Evolutionary conservation across 306 rosid species (phyloP), one percentile per base, ranked within the genome.

Genomic region (Vigna mungo): DNA sequence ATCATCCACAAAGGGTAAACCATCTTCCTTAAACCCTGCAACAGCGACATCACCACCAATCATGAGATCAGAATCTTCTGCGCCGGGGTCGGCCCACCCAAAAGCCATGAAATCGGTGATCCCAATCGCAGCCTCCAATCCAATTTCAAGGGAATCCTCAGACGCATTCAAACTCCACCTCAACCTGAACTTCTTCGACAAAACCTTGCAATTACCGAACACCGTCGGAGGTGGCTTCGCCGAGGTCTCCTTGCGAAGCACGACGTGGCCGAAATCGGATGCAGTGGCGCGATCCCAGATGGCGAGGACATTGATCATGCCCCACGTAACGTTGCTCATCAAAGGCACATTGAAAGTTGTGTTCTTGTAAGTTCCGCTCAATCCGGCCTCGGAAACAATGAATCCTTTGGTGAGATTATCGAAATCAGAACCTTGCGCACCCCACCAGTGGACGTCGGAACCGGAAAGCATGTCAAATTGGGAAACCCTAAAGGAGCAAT

Each of bases 401-500:
- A 90, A 92, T 27, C 96, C 96, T 2, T 72, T 9, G 14, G 92
- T 94, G 27, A 94, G 72, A 72, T 89, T 94, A 0, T 74, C 74
- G 30, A 92, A 80, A 79, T 87, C 90, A 4, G 87, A 18, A 6
- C 80, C 85, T 2, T 11, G 49, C 49, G 49, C 49, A 12, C 87
- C 90, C 97, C 98, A 92, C 90, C 90, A 90, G 76, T 76, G 87
- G 1, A 94, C 97, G 56, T 92, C 90, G 76, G 85, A 73, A 43
- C 98, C 97, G 13, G 94, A 63, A 23, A 94, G 81, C 98, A 94
- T 90, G 70, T 94, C 98, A 43, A 94, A 94, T 23, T 83, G 79
- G 14, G 94, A 92, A 81, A 94, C 96, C 91, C 88, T 75, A 86
- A 94, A 94, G 7, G 93, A 86, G 55, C 96, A 94, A 85, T 86